Evolutionary conservation across 495 filamentous ascomycete species (phyloP), one percentile per base, ranked within the genome.

Genomic region (Halenospora varia): DNA sequence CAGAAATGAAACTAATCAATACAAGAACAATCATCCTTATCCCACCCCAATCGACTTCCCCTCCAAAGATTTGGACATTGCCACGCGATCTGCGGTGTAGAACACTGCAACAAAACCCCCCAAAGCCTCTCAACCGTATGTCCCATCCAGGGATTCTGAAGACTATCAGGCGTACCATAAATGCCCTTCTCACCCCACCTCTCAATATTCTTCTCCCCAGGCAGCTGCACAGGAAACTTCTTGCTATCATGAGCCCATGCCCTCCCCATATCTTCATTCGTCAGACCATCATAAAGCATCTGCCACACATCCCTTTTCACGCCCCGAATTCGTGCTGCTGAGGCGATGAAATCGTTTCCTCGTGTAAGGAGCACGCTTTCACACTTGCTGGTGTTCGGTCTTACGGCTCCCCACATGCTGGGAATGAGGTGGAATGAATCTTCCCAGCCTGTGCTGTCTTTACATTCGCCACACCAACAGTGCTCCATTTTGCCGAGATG

Each of bases 271-370:
- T 57, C 54, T 13, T 18, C 23, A 18, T 58, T 60, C 22, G 64
- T 66, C 2, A 72, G 59, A 9, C 61, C 52, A 45, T 76, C 69
- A 22, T 72, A 68, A 18, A 79, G 50, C 26, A 66, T 55, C 20
- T 68, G 42, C 26, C 47, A 64, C 4, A 64, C 57, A 41, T 64
- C 57, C 0, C 61, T 62, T 18, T 49, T 19, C 15, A 64, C 13
- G 3, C 69, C 75, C 8, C 70, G 61, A 8, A 78, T 71, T 10
- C 76, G 63, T 8, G 46, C 59, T 1, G 71, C 71, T 8, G 73
- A 75, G 10, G 66, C 72, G 44, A 78, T 62, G 59, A 79, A 78
- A 47, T 75, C 69, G 10, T 75, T 75, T 46, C 69, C 71, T 56
- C 73, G 72, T 3, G 69, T 69, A n/a, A 77, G 55, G 15, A 76